Conservation (phyloP, 306 rosid species). For the Sicyos baderoa region DNA sequence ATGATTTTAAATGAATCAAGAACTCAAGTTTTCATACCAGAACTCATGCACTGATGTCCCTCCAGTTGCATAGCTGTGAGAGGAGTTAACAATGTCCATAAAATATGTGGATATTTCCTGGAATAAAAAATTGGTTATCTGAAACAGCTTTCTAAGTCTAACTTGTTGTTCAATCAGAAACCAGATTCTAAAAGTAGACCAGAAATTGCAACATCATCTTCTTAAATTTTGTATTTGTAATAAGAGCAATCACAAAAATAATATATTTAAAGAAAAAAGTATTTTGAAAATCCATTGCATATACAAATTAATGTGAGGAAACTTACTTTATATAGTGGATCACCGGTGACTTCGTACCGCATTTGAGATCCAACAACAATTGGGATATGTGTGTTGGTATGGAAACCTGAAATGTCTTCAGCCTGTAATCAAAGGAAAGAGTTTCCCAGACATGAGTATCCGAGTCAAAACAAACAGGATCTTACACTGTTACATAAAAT, state of each 20-base stretch:
- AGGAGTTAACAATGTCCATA: slow-evolving; percentile 73
- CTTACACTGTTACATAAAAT: slow-evolving; percentile 6
- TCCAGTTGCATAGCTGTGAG: slow-evolving; percentile 96
- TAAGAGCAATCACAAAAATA: neutral
- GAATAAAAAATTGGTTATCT: slow-evolving; percentile 13
- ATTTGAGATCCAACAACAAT: slow-evolving; percentile 72
- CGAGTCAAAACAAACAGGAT: neutral
- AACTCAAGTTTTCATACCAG: slow-evolving; percentile 46
- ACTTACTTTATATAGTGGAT: slow-evolving; percentile 72
- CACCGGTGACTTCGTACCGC: slow-evolving; percentile 85
- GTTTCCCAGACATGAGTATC: neutral
- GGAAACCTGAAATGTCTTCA: slow-evolving; percentile 58
- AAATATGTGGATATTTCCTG: slow-evolving; percentile 75
- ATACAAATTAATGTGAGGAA: neutral
- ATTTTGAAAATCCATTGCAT: neutral
- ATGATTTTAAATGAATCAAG: neutral
- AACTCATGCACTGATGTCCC: slow-evolving; percentile 74
- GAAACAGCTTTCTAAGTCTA: neutral
- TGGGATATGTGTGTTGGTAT: slow-evolving; percentile 83
- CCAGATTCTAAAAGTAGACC: neutral
- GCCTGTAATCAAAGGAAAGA: slow-evolving; percentile 37
- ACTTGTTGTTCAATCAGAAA: slow-evolving; percentile 10
- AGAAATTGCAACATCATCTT: neutral
- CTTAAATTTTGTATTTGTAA: neutral
- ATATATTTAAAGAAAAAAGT: neutral